Evolutionary conservation across 208 protist species (phyloP).

Genomic region (Trypanosoma congolense): DNA sequence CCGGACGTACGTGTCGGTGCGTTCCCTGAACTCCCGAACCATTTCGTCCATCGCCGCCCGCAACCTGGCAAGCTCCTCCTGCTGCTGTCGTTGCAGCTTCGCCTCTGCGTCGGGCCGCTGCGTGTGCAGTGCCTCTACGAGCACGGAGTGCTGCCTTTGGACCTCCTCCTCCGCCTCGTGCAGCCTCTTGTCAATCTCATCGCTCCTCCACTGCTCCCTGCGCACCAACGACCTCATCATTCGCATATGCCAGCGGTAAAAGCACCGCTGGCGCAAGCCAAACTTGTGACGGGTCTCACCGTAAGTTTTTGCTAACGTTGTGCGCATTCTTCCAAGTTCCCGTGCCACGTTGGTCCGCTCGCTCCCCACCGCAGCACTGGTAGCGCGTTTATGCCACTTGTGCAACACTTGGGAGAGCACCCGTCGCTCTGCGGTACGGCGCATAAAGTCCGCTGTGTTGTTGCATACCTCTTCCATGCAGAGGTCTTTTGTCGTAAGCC

Average conservation of each 20-base stretch:
- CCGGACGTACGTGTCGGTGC: slow-evolving; percentile 43
- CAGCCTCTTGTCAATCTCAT: slow-evolving; percentile 5
- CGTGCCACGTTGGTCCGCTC: not conserved
- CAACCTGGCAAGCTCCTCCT: slow-evolving; percentile 38
- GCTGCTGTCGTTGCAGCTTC: slow-evolving; percentile 22
- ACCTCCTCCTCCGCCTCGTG: slow-evolving; percentile 21
- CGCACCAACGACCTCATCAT: not conserved
- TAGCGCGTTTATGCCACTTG: not conserved
- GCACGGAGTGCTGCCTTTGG: slow-evolving; percentile 20
- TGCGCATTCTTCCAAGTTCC: not conserved
- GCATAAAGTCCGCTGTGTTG: slow-evolving; percentile 1
- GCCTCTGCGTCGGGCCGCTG: slow-evolving; percentile 10
- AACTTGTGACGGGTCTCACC: not conserved
- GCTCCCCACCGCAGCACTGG: not conserved
- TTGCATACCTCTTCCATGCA: not conserved
- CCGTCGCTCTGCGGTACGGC: not conserved
- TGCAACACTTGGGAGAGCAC: not conserved
- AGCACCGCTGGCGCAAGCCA: slow-evolving; percentile 7
- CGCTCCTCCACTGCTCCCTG: not conserved
- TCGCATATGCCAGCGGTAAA: slow-evolving; percentile 14
- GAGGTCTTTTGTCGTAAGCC: not conserved
- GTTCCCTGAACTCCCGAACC: slow-evolving; percentile 54
- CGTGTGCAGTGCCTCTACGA: not conserved
- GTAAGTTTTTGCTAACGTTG: not conserved
- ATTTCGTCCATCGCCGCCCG: slow-evolving; percentile 42